Conservation (phyloP, 2,329 filamentous ascomycete species). For the Pseudocercospora fijiensis region DNA sequence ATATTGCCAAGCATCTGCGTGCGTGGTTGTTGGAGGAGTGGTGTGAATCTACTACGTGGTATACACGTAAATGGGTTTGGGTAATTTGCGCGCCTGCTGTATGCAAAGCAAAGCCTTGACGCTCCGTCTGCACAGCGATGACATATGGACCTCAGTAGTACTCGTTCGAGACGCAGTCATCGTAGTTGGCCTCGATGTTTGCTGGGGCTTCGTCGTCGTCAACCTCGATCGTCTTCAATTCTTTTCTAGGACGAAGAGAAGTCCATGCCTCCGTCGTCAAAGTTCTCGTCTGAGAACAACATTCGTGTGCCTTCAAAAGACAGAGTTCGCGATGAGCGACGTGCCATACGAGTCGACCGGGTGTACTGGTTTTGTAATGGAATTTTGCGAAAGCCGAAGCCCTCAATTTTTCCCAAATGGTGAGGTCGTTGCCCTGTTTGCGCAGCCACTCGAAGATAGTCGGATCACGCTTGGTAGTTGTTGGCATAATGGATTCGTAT, state of each 20-base stretch:
- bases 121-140: neutral
- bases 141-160: constrained; percentile 5
- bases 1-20: neutral
- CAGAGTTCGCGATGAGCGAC: constrained; percentile 45
- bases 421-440: constrained; percentile 20
- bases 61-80: neutral
- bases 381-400: constrained; percentile 45
- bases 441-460: constrained; percentile 26
- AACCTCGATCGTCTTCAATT: constrained; percentile 27
- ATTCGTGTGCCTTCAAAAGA: constrained; percentile 37
- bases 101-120: neutral
- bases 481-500: constrained; percentile 26
- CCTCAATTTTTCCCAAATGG: constrained; percentile 48
- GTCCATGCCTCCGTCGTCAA: constrained; percentile 31
- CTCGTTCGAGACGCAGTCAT: neutral
- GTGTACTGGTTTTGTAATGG: constrained; percentile 23
- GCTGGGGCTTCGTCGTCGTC: constrained; percentile 25
- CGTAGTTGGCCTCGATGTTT: constrained; percentile 2
- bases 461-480: constrained; percentile 10
- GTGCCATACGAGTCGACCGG: constrained; percentile 38
- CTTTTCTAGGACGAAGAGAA: constrained; percentile 21
- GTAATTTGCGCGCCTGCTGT: constrained; percentile 9
- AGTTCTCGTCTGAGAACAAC: neutral
- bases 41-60: neutral
- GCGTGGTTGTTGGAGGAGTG: neutral